These are phyloP conservation scores for Melastoma malabathricum DNA, from an alignment of 345 rosid genomes.

Conservation along the genomic window DNA sequence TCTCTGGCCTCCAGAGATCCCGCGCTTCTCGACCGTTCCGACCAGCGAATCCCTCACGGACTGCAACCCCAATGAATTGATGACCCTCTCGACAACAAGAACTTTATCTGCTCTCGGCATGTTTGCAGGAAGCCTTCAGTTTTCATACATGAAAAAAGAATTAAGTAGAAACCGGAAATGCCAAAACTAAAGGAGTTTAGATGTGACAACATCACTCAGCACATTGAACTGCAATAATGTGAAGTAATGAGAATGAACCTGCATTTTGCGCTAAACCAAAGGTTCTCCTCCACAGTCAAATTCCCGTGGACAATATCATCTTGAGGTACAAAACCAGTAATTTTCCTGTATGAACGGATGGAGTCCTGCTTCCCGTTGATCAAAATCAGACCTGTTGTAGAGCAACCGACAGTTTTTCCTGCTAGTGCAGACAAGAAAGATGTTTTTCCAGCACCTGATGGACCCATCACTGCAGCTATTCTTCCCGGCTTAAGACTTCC, in stretches of 20 bases:
- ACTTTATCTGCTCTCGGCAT: slow-evolving; percentile 63
- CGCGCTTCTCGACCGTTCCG: slow-evolving; percentile 90
- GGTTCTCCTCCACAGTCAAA: slow-evolving; percentile 91
- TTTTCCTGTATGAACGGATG: slow-evolving; percentile 71
- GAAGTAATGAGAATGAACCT: slow-evolving; percentile 22
- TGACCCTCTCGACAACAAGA: slow-evolving; percentile 81
- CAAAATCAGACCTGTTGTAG: slow-evolving; percentile 45
- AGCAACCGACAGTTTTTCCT: slow-evolving; percentile 79
- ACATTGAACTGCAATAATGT: no score
- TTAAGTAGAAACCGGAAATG: background rate
- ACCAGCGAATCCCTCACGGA: slow-evolving; percentile 68
- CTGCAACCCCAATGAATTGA: slow-evolving; percentile 80
- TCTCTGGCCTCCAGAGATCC: slow-evolving; percentile 96
- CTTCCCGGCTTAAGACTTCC: slow-evolving; percentile 77
- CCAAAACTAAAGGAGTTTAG: no score
- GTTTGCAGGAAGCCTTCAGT: slow-evolving; percentile 48
- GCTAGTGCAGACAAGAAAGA: slow-evolving; percentile 79
- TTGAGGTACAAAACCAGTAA: slow-evolving; percentile 87
- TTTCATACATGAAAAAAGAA: slow-evolving; percentile 1
- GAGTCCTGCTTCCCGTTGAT: slow-evolving; percentile 63
- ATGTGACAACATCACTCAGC: no score
- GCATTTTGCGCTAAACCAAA: slow-evolving; percentile 92
- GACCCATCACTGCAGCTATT: slow-evolving; percentile 93
- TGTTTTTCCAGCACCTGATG: slow-evolving; percentile 98
- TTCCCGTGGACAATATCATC: slow-evolving; percentile 94